phyloP scores from a whole-genome alignment of 495 filamentous ascomycete species.

The Endocarpon pusillum region DNA sequence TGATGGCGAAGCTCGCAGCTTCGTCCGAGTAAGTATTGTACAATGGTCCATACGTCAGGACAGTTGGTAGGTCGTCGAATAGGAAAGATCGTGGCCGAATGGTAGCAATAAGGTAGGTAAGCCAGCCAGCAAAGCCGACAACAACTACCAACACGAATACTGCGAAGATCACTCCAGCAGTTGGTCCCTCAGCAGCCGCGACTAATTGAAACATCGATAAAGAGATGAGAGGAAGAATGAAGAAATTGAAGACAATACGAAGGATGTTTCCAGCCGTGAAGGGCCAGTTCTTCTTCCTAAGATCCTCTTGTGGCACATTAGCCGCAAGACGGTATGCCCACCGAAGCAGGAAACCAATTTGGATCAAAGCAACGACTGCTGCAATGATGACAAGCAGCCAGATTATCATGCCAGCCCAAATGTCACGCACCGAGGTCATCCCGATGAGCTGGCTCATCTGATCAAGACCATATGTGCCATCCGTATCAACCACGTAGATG shows the following conservation, averaged over 20 bases:
- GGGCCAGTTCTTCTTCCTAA: conserved; percentile 82
- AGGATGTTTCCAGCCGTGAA: conserved; percentile 78
- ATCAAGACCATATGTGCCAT: conserved; percentile 63
- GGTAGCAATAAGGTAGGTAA: conserved; percentile 58
- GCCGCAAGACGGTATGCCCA: conserved; percentile 57
- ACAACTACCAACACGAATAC: conserved; percentile 55
- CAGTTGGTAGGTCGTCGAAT: conserved; percentile 82
- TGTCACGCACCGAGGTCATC: conserved; percentile 54
- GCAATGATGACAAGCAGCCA: conserved; percentile 66
- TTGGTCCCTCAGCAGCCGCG: conserved; percentile 46
- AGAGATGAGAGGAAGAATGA: conserved; percentile 70
- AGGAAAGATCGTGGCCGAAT: conserved; percentile 70
- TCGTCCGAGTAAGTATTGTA: conserved; percentile 94
- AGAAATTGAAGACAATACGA: conserved; percentile 80
- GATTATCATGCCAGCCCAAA: conserved; percentile 84
- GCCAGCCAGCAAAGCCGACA: conserved; percentile 57
- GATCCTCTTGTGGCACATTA: conserved; percentile 64
- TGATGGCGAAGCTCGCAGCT: conserved; percentile 69
- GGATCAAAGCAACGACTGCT: conserved; percentile 48
- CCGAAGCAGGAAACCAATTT: conserved; percentile 56
- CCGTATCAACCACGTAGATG: conserved; percentile 49
- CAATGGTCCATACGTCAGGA: conserved; percentile 82
- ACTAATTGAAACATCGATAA: conserved; percentile 83
- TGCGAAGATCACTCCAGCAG: conserved; percentile 52
- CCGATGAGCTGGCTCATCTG: conserved; percentile 70